A percentile compares a stretch with the other conserved stretches of the same genome.
Evolutionary conservation across 1,284 basidiomycete genomes (phyloP).

Genomic region (Golubevia sp.): DNA sequence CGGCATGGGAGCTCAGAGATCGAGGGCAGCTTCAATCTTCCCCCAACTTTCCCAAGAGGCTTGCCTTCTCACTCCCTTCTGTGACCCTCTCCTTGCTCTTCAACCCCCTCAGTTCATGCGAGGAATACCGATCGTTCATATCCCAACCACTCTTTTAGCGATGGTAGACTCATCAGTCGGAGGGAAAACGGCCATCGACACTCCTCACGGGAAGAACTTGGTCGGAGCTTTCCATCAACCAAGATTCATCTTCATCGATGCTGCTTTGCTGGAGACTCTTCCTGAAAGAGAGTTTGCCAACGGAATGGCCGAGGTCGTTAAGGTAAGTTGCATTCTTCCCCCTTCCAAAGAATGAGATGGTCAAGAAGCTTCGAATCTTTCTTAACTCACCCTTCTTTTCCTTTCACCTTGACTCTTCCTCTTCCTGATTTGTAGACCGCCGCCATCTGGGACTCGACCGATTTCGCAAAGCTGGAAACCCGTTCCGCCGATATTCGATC

Average conservation of each 20-base stretch:
- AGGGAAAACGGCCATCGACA: conserved; percentile 98
- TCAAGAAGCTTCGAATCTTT: neutral
- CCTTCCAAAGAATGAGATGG: neutral
- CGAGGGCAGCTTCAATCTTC: no score
- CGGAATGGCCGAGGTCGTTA: conserved; percentile 98
- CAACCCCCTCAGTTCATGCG: no score
- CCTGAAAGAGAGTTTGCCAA: conserved; percentile 93
- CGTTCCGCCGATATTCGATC: conserved; percentile 48
- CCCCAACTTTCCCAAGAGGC: no score
- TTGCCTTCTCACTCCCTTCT: no score
- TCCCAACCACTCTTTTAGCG: conserved; percentile 92
- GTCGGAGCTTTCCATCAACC: conserved; percentile 99
- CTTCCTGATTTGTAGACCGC: conserved; percentile 28
- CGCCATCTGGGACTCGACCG: conserved; percentile 58
- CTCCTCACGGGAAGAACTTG: conserved; percentile 93
- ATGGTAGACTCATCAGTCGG: conserved; percentile 99
- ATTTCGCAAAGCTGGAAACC: conserved; percentile 58
- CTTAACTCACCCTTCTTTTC: neutral
- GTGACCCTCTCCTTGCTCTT: no score
- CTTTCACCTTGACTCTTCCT: neutral
- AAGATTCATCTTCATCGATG: conserved; percentile 95
- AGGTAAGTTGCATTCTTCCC: conserved; percentile 67
- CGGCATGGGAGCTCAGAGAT: no score
- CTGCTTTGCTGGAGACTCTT: conserved; percentile 90
- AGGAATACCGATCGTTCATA: conserved; percentile 88